phyloP scores from a whole-genome alignment of 495 filamentous ascomycete species.

The Aspergillus wentii region DNA sequence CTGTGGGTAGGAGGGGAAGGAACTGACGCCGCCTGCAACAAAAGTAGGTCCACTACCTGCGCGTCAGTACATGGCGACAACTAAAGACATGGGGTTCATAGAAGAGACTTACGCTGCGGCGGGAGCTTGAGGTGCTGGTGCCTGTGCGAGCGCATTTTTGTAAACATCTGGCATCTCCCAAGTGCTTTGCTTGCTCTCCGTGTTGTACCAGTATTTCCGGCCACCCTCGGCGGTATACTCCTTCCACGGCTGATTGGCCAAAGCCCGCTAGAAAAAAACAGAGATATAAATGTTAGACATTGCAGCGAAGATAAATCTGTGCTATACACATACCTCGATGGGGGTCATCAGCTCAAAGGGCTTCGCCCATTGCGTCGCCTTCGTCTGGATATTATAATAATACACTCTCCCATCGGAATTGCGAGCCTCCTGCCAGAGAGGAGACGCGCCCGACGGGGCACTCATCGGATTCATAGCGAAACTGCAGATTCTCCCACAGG shows the following conservation, averaged over 20 bases:
- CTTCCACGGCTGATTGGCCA: constrained; percentile 85
- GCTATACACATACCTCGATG: constrained; percentile 61
- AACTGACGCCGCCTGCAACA: constrained; percentile 57
- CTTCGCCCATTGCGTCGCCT: constrained; percentile 91
- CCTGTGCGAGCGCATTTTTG: constrained; percentile 62
- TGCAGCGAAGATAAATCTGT: constrained; percentile 2
- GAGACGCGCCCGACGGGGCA: constrained; percentile 46
- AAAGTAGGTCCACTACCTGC: constrained; percentile 56
- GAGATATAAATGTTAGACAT: constrained; percentile 5
- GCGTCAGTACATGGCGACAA: constrained; percentile 17
- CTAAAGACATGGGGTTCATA: no score
- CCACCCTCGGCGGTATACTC: constrained; percentile 85
- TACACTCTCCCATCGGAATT: constrained; percentile 84
- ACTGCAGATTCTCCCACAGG: constrained; percentile 1
- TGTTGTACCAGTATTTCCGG: constrained; percentile 91
- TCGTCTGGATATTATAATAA: constrained; percentile 85
- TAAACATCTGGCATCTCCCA: constrained; percentile 93
- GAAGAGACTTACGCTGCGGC: constrained; percentile 56
- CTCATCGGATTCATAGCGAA: constrained; percentile 60
- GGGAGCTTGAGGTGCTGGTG: constrained; percentile 39
- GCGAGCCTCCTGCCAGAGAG: constrained; percentile 77
- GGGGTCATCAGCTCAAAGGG: constrained; percentile 84
- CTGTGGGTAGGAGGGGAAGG: constrained; percentile 45
- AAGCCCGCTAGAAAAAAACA: constrained; percentile 55
- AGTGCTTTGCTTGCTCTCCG: constrained; percentile 82